phyloP scores from a whole-genome alignment of 352 stramenopile genomes.

The Globisporangium nodosum region DNA sequence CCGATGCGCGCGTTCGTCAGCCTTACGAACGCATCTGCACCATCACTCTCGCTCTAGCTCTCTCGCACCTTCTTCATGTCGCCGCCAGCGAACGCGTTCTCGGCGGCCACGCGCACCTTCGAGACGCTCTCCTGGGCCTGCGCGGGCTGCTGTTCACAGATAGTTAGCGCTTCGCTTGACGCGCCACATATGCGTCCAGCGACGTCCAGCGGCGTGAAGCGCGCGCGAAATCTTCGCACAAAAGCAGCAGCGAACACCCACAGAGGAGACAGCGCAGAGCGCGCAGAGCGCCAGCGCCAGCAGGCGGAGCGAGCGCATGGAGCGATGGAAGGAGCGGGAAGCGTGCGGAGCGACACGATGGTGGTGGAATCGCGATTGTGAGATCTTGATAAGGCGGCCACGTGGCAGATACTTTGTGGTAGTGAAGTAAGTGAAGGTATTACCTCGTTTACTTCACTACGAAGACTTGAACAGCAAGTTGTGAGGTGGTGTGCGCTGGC shows the following conservation, averaged over 20 bases:
- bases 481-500: no score
- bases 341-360: neutral
- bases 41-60: no score
- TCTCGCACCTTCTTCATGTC: constrained; percentile 62
- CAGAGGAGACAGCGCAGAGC: constrained; percentile 16
- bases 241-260: no score
- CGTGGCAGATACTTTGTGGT: neutral
- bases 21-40: neutral
- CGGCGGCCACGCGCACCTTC: constrained; percentile 65
- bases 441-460: no score
- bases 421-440: no score
- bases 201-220: neutral
- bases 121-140: constrained; percentile 31
- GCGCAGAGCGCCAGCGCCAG: constrained; percentile 19
- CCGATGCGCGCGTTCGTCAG: neutral
- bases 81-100: constrained; percentile 74
- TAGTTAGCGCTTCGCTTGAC: neutral
- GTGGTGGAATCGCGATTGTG: no score
- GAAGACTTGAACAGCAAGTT: no score
- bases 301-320: constrained; percentile 26
- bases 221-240: neutral
- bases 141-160: constrained; percentile 9
- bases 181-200: neutral
- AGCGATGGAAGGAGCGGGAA: neutral
- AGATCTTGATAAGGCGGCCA: neutral